Conservation (phyloP, 2,329 filamentous ascomycete genomes). For the Cordyceps cicadae region DNA sequence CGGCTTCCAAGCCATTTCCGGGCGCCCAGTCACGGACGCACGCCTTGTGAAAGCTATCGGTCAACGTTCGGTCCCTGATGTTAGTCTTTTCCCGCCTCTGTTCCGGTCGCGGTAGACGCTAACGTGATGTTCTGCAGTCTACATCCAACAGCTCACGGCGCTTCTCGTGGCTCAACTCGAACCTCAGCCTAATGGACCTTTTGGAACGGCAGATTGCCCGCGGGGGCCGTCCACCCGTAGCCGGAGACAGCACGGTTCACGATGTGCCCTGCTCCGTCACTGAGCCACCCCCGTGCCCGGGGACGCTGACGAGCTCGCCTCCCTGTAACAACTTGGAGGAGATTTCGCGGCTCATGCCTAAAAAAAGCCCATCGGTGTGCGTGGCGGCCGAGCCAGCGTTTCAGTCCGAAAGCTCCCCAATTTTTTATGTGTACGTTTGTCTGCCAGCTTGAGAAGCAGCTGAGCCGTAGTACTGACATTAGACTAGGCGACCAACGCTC, state of each 20-base stretch:
- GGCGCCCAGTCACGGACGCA: conserved; percentile 36
- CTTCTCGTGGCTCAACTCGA: conserved; percentile 5
- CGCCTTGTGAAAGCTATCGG: conserved; percentile 33
- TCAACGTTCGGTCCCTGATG: conserved; percentile 27
- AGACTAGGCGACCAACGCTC: not conserved
- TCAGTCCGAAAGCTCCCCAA: not conserved
- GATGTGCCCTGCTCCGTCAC: not conserved
- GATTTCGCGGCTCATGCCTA: not conserved
- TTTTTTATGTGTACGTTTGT: conserved; percentile 1
- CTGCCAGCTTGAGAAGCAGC: not conserved
- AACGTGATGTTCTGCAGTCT: not conserved
- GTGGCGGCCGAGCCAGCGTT: not conserved
- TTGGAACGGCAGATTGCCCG: conserved; percentile 10
- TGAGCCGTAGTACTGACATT: not conserved
- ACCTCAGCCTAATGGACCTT: conserved; percentile 10
- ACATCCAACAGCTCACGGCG: conserved; percentile 1
- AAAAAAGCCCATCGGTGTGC: not conserved
- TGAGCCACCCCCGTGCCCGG: not conserved
- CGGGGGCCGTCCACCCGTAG: not conserved
- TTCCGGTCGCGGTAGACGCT: not conserved
- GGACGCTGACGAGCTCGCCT: not conserved
- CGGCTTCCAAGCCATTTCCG: conserved; percentile 38
- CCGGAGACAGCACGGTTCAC: not conserved
- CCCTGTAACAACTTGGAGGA: conserved; percentile 3
- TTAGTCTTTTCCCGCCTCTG: conserved; percentile 17